Conservation (phyloP, 2,329 filamentous ascomycete species). For the Malbranchea zuffiana region DNA sequence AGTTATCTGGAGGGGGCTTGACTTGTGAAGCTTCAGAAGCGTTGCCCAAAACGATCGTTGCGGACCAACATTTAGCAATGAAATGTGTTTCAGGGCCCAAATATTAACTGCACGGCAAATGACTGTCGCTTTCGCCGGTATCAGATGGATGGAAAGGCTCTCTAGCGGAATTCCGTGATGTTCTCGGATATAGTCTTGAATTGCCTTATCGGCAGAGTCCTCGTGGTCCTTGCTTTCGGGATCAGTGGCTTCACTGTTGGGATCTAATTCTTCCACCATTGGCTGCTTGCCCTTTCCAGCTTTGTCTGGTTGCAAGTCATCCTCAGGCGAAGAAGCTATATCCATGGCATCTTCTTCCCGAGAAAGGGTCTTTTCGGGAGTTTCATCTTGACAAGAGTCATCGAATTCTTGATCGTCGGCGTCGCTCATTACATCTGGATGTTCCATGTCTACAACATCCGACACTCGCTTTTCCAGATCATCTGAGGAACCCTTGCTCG, state of each 20-base stretch:
- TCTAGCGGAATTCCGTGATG: conserved; percentile 50
- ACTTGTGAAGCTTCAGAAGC: conserved; percentile 45
- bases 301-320: background rate
- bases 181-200: conserved; percentile 43
- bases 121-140: conserved; percentile 50
- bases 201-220: conserved; percentile 4
- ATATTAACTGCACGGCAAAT: conserved; percentile 49
- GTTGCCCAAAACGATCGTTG: conserved; percentile 51
- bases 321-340: background rate
- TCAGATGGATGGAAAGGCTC: conserved; percentile 45
- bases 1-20: conserved; percentile 42
- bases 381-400: conserved; percentile 12
- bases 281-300: conserved; percentile 7
- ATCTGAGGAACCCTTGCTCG: too few relatives aligned
- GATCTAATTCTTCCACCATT: background rate
- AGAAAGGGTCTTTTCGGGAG: background rate
- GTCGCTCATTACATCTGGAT: conserved; percentile 25
- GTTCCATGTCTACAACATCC: conserved; percentile 20
- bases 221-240: background rate
- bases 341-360: background rate
- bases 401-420: conserved; percentile 21
- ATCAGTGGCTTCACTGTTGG: background rate
- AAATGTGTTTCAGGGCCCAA: conserved; percentile 45
- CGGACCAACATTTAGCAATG: conserved; percentile 52
- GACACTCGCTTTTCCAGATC: conserved; percentile 13